Evolutionary conservation across 805 yeast species (phyloP).

Genomic region (Helenozyma baotianmanensis): DNA sequence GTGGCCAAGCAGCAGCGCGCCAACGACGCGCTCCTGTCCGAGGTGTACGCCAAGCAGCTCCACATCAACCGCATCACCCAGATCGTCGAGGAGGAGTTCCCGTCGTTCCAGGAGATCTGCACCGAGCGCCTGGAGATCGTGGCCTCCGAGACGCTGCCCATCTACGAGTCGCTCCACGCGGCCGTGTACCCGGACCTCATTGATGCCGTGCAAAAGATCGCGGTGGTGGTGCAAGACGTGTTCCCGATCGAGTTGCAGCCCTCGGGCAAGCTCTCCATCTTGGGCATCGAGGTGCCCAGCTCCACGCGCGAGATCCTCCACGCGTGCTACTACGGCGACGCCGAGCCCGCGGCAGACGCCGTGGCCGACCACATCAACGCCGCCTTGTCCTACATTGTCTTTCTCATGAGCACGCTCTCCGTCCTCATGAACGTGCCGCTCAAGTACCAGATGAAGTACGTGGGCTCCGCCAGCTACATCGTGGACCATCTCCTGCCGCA

Average conservation of each 20-base stretch:
- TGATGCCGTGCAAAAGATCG: constrained; percentile 10
- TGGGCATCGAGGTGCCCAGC: constrained; percentile 34
- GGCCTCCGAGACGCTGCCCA: constrained; percentile 24
- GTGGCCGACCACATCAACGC: constrained; percentile 28
- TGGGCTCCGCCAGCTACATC: constrained; percentile 20
- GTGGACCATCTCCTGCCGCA: constrained; percentile 16
- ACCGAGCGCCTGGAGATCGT: constrained; percentile 22
- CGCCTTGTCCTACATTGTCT: constrained; percentile 27
- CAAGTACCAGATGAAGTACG: constrained; percentile 23
- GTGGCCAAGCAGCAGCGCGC: constrained; percentile 17
- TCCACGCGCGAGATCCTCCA: constrained; percentile 26
- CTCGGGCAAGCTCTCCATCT: constrained; percentile 23
- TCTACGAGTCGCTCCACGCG: constrained; percentile 19
- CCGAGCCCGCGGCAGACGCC: constrained; percentile 1
- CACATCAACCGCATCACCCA: constrained; percentile 16
- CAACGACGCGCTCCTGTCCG: constrained; percentile 22
- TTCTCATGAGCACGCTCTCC: constrained; percentile 23
- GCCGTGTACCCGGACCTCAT: constrained; percentile 21
- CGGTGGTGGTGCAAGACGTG: constrained; percentile 19
- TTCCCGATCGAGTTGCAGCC: constrained; percentile 22
- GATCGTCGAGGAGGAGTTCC: constrained; percentile 14
- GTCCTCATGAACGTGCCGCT: constrained; percentile 21
- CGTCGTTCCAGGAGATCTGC: constrained; percentile 13
- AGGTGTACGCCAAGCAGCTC: constrained; percentile 21
- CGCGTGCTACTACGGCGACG: constrained; percentile 22